Percentiles rank a stretch among this genome's conserved stretches.
Conservation (phyloP, 176 grass and related monocot genomes). For the Musa schizocarpa region DNA sequence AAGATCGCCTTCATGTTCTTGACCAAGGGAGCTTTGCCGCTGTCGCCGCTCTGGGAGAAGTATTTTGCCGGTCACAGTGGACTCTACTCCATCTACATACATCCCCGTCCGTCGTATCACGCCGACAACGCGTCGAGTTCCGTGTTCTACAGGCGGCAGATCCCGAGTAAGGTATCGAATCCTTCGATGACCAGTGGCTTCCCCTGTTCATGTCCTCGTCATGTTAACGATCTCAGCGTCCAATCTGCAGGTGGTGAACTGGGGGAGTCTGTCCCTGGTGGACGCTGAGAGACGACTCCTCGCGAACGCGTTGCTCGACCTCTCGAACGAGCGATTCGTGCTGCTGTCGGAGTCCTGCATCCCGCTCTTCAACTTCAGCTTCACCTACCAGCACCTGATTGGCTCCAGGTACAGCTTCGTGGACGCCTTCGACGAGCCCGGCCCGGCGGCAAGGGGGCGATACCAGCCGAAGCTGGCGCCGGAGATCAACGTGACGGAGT, state of each 20-base stretch:
- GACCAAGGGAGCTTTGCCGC: neutral
- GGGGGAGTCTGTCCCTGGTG: neutral
- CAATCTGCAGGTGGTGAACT: neutral
- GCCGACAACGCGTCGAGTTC: neutral
- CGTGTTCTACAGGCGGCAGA: conserved; percentile 5
- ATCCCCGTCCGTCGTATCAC: neutral
- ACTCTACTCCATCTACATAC: conserved; percentile 8
- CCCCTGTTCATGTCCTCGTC: too few relatives aligned
- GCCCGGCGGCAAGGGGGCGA: neutral
- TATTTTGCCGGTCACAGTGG: neutral
- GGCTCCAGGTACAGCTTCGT: neutral
- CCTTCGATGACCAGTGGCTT: neutral
- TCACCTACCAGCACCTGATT: neutral
- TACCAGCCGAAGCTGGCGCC: neutral
- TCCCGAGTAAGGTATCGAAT: conserved; percentile 13
- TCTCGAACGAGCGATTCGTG: neutral
- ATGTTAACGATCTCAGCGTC: too few relatives aligned
- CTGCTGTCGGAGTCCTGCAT: neutral
- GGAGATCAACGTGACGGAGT: neutral
- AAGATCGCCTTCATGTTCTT: conserved; percentile 13
- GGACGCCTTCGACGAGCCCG: neutral
- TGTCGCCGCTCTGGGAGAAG: conserved; percentile 7
- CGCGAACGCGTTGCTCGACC: conserved; percentile 1
- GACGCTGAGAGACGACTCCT: neutral
- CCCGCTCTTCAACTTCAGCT: neutral